A percentile compares a stretch with the other conserved stretches of the same genome.
phyloP scores from a whole-genome alignment of 2,329 filamentous ascomycete genomes.

The Penicillium sp. region DNA sequence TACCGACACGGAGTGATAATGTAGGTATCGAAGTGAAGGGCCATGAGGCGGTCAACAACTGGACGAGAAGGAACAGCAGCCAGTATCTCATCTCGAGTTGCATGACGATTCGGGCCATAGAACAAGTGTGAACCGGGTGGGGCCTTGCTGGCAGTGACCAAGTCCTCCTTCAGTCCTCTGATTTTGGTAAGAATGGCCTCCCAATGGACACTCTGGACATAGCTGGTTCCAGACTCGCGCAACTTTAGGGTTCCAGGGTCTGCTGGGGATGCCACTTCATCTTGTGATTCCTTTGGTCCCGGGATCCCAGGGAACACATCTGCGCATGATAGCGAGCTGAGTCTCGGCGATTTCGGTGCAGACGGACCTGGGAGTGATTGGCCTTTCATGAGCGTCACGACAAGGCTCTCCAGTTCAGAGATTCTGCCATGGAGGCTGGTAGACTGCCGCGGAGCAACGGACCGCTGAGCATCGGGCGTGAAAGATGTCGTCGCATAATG shows the following conservation, averaged over 20 bases:
- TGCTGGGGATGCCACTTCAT: background rate
- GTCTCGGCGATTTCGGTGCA: background rate
- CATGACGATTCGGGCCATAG: background rate
- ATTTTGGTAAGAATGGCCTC: constrained; percentile 3
- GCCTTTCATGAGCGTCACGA: constrained; percentile 1
- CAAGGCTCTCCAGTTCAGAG: constrained; percentile 3
- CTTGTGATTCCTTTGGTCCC: background rate
- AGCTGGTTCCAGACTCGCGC: background rate
- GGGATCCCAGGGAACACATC: background rate
- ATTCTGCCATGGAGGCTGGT: background rate
- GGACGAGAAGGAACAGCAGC: constrained; percentile 2
- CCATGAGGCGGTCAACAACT: constrained; percentile 5
- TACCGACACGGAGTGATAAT: constrained; percentile 4
- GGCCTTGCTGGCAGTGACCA: background rate
- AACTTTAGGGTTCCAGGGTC: constrained; percentile 1
- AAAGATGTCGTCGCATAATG: constrained; percentile 5
- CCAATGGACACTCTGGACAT: constrained; percentile 2
- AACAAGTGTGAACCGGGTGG: background rate
- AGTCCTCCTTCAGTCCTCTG: constrained; percentile 1
- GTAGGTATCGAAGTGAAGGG: constrained; percentile 3
- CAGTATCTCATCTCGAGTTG: background rate
- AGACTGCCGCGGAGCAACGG: background rate
- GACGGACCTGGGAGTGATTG: background rate
- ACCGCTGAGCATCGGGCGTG: background rate
- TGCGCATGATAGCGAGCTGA: background rate